Percentiles rank a stretch among this genome's conserved stretches.
Evolutionary conservation across 352 stramenopile species (phyloP).

Genomic region (Phytophthora colocasiae): DNA sequence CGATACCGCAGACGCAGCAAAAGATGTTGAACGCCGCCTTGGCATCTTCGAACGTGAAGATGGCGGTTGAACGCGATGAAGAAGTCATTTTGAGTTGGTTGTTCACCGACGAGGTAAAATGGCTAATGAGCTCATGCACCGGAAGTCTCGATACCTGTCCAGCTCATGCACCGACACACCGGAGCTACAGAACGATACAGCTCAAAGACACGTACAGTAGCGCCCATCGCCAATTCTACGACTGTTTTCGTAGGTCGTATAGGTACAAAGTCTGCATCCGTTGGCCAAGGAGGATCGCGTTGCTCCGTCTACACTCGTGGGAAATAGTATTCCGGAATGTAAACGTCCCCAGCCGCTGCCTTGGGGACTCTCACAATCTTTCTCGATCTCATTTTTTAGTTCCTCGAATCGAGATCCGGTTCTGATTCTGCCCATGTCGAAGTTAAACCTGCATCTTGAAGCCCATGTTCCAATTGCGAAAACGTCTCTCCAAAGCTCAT

Average conservation of each 20-base stretch:
- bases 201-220: slow-evolving; percentile 20
- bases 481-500: not conserved
- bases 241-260: not conserved
- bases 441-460: slow-evolving; percentile 29
- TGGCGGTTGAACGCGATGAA: slow-evolving; percentile 7
- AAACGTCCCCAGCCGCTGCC: slow-evolving; percentile 14
- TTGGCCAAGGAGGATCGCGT: slow-evolving; percentile 11
- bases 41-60: slow-evolving; percentile 40
- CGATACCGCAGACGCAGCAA: slow-evolving; percentile 39
- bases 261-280: slow-evolving; percentile 8
- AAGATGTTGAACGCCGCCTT: slow-evolving; percentile 39
- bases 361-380: slow-evolving; percentile 15
- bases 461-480: not conserved
- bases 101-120: slow-evolving; percentile 13
- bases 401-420: slow-evolving; percentile 20
- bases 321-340: slow-evolving; percentile 19
- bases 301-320: slow-evolving; percentile 2
- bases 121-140: slow-evolving; percentile 14
- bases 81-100: slow-evolving; percentile 12
- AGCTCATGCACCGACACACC: slow-evolving; percentile 3
- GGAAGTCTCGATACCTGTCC: not conserved
- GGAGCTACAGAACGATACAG: slow-evolving; percentile 2
- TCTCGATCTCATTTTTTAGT: slow-evolving; percentile 10
- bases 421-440: slow-evolving; percentile 26
- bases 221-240: slow-evolving; percentile 7